Evolutionary conservation across 2,329 filamentous ascomycete species (phyloP), one percentile per base, ranked within the genome.

Genomic region (Neonectria neomacrospora): DNA sequence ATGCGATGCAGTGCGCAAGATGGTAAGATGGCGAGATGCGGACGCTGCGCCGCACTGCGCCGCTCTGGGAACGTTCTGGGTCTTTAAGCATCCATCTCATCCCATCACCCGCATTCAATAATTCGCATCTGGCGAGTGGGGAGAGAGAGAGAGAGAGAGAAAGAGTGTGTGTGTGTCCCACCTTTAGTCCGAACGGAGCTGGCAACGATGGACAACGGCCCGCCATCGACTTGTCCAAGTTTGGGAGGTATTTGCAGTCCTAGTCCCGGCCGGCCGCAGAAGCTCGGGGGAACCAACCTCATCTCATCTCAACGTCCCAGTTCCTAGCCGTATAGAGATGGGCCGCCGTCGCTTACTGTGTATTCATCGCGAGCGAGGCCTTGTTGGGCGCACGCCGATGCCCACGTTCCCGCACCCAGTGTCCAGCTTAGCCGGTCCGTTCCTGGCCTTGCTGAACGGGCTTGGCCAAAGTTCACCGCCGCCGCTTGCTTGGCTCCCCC

Each of bases 21-120:
- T 56, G 47, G 30, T 37, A 55, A 44, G 41, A 61, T 56, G 53
- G 58, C 39, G 30, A 50, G 58, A 61, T 55, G n/a, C 12, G 9
- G 22, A 39, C 58, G 6, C 34, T 37, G 34, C 16, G 34, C 34
- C 32, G 26, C 45, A 22, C 39, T 20, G 47, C 18, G 23, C 18
- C 47, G 48, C 57, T 45, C 47, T 44, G 34, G 44, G 58, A 37
- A 37, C 52, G 45, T 26, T 30, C 45, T 48, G 11, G 45, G 23
- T 48, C 26, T 44, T 61, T 30, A 16, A 37, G 12, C 16, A 32
- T 12, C 30, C 23, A 47, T 47, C 22, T 18, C 42, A 10, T 47
- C 22, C n/a, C 42, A 5, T 18, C 23, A 23, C 58, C 52, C 45
- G 52, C 44, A 20, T 51, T 16, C 14, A 16, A 37, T 37, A 37